Percentiles rank a stretch among this genome's conserved stretches.
Conservation (phyloP, 306 rosid genomes). For the Lotus japonicus region DNA sequence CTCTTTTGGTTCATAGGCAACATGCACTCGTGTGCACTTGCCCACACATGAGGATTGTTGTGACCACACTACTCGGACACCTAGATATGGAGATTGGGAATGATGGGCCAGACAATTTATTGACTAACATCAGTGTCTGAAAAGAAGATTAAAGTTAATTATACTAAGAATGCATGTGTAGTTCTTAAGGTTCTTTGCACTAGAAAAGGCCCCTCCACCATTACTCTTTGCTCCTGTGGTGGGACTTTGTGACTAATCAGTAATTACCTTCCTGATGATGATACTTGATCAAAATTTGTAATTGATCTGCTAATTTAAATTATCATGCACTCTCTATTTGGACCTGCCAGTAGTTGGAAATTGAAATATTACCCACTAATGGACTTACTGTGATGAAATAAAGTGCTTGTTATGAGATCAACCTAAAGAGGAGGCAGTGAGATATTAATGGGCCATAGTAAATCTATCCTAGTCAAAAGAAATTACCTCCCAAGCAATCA, state of each 20-base stretch:
- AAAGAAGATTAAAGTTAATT: conserved; percentile 28
- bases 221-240: conserved; percentile 29
- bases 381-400: conserved; percentile 24
- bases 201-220: conserved; percentile 40
- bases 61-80: conserved; percentile 28
- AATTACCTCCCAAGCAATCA: conserved; percentile 38
- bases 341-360: conserved; percentile 40
- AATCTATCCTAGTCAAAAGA: conserved; percentile 53
- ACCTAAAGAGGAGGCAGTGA: conserved; percentile 52
- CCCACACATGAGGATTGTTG: conserved; percentile 11
- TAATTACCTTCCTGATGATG: conserved; percentile 5
- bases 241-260: conserved; percentile 39
- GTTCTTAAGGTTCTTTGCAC: conserved; percentile 25
- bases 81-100: conserved; percentile 24
- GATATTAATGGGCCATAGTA: conserved; percentile 71
- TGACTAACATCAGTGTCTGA: conserved; percentile 33
- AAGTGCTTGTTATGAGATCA: conserved; percentile 16
- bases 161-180: conserved; percentile 25
- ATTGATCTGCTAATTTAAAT: background rate
- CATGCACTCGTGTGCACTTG: conserved; percentile 23
- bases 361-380: conserved; percentile 31
- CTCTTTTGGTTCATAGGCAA: conserved; percentile 20
- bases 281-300: background rate
- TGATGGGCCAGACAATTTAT: conserved; percentile 37
- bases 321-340: conserved; percentile 8